phyloP scores from a whole-genome alignment of 306 rosid genomes.

The Casuarina glauca region DNA sequence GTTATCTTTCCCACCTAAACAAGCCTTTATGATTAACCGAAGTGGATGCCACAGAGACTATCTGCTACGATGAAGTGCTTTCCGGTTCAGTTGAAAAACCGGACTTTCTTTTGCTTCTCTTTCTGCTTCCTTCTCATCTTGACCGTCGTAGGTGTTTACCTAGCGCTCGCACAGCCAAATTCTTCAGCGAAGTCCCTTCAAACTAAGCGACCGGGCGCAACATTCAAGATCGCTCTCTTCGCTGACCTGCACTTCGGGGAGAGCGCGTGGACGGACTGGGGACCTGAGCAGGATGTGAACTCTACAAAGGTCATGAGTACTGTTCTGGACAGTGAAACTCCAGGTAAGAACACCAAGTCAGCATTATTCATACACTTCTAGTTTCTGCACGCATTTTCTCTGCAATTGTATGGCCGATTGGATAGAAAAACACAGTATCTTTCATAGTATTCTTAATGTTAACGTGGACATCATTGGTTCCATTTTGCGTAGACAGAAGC shows the following conservation, averaged over 20 bases:
- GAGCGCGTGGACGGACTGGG: constrained; percentile 62
- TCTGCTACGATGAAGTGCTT: constrained; percentile 4
- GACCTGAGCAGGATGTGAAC: constrained; percentile 66
- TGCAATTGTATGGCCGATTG: too few relatives aligned
- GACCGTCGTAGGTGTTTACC: constrained; percentile 30
- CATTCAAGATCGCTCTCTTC: constrained; percentile 62
- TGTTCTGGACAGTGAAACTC: constrained; percentile 53
- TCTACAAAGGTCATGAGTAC: constrained; percentile 52
- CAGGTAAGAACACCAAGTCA: constrained; percentile 41
- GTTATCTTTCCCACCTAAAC: too few relatives aligned
- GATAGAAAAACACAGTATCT: too few relatives aligned
- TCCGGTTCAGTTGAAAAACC: background rate
- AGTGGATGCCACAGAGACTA: background rate
- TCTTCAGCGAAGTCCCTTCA: constrained; percentile 27
- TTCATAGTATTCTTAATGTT: too few relatives aligned
- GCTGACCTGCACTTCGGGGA: constrained; percentile 91
- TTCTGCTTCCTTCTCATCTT: constrained; percentile 11
- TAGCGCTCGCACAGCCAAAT: background rate
- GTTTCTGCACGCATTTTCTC: too few relatives aligned
- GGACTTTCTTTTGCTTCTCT: constrained; percentile 5
- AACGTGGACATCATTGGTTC: too few relatives aligned
- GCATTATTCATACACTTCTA: background rate
- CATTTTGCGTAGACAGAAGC: too few relatives aligned
- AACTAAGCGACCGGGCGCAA: constrained; percentile 26
- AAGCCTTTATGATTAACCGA: background rate